phyloP scores from a whole-genome alignment of 225 moss, liverwort and hornwort species.

The Thuidium tamariscinum region DNA sequence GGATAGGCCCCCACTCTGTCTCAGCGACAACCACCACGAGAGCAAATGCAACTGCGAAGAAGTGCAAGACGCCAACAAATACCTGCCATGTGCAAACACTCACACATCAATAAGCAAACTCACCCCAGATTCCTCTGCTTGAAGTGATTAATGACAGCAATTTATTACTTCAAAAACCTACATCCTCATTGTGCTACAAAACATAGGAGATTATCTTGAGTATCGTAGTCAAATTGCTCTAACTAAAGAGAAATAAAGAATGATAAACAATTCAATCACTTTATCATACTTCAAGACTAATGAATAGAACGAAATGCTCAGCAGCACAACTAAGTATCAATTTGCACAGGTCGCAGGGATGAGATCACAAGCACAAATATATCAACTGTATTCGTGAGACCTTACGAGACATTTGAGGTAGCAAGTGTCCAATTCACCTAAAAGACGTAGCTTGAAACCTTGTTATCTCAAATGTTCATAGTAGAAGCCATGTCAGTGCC shows the following conservation, averaged over 20 bases:
- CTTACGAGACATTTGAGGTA: background rate
- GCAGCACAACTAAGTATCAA: background rate
- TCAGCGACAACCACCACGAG: slow-evolving; percentile 65
- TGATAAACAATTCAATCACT: background rate
- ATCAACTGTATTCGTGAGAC: background rate
- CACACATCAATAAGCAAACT: background rate
- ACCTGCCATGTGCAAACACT: slow-evolving; percentile 29
- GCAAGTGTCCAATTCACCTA: background rate
- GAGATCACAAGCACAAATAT: background rate
- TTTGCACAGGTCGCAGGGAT: background rate
- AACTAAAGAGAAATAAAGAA: background rate
- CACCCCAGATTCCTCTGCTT: background rate
- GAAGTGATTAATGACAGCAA: background rate
- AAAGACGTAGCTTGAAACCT: background rate
- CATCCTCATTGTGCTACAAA: background rate
- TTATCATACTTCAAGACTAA: background rate
- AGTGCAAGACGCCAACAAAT: slow-evolving; percentile 63
- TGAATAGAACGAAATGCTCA: background rate
- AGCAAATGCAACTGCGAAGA: slow-evolving; percentile 64
- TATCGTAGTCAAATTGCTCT: background rate
- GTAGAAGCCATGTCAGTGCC: background rate
- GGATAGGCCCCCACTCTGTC: slow-evolving; percentile 85
- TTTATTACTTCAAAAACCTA: background rate
- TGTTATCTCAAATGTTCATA: background rate
- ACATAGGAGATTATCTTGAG: background rate